Conservation (phyloP, 768 basidiomycete species). For the Pulveroboletus frians region DNA sequence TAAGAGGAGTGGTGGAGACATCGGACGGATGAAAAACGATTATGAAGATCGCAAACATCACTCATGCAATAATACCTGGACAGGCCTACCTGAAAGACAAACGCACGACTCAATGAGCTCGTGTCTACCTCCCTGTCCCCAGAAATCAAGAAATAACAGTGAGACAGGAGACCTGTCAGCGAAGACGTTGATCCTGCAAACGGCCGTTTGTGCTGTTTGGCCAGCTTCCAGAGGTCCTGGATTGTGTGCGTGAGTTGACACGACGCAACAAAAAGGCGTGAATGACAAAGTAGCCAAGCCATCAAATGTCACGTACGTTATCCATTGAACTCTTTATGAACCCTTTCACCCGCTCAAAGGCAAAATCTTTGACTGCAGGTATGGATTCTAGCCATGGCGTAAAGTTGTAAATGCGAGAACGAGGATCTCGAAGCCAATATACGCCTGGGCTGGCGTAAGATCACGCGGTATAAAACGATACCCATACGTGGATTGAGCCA, state of each 20-base stretch:
- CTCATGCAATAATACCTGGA: too few relatives aligned
- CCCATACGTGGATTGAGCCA: background rate
- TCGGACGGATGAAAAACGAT: background rate
- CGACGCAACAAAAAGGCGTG: background rate
- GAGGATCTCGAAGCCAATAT: conserved; percentile 83
- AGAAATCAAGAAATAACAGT: conserved; percentile 86
- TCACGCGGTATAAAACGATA: background rate
- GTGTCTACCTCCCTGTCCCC: conserved; percentile 63
- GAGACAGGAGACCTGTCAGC: conserved; percentile 73
- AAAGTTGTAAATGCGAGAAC: conserved; percentile 84
- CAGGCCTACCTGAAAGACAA: conserved; percentile 50
- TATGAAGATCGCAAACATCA: background rate
- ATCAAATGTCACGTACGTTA: conserved; percentile 37
- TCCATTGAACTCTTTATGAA: conserved; percentile 82
- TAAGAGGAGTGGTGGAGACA: background rate
- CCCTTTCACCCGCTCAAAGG: conserved; percentile 66
- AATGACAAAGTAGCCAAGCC: background rate
- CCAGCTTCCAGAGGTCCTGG: conserved; percentile 63
- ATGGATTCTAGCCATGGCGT: conserved; percentile 63
- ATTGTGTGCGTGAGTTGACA: background rate
- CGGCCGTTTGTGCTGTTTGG: conserved; percentile 48
- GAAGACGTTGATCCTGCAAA: conserved; percentile 92
- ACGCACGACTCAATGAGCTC: conserved; percentile 53
- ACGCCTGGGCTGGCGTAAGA: conserved; percentile 64
- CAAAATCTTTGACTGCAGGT: conserved; percentile 77